These are phyloP conservation scores for Drechslerella stenobrocha DNA, from an alignment of 2,329 filamentous ascomycete species.

Conservation along the genomic window DNA sequence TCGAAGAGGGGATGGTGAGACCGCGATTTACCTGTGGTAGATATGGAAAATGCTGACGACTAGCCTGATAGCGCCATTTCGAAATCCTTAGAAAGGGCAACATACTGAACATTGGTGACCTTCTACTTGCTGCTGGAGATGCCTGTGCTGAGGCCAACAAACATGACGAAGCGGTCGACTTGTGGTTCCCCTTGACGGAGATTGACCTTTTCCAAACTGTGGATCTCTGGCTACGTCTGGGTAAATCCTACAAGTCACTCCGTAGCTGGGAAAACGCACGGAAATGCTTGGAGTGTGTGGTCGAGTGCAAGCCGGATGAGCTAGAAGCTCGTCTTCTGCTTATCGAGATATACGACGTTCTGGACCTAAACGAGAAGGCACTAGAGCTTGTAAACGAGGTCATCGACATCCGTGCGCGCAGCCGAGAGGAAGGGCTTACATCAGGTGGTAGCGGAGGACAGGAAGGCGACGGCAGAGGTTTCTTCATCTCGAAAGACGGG, in stretches of 20 bases:
- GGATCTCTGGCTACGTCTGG: slow-evolving; percentile 62
- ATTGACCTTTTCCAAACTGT: slow-evolving; percentile 61
- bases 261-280: slow-evolving; percentile 57
- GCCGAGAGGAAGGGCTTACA: slow-evolving; percentile 53
- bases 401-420: slow-evolving; percentile 64
- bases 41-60: background rate
- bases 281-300: slow-evolving; percentile 37
- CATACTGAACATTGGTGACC: slow-evolving; percentile 68
- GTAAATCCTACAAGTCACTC: slow-evolving; percentile 69
- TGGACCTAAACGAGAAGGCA: slow-evolving; percentile 73
- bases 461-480: background rate
- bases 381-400: slow-evolving; percentile 76
- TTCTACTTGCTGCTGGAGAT: slow-evolving; percentile 74
- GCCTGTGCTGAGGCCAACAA: slow-evolving; percentile 61
- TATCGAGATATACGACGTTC: slow-evolving; percentile 72
- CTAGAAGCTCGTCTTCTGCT: slow-evolving; percentile 36
- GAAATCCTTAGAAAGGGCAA: slow-evolving; percentile 70
- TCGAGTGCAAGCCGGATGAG: slow-evolving; percentile 38
- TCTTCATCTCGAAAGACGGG: slow-evolving; percentile 26
- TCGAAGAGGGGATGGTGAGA: slow-evolving; percentile 74
- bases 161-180: slow-evolving; percentile 63
- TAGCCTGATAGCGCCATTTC: slow-evolving; percentile 64
- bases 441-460: slow-evolving; percentile 47
- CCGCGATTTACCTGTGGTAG: background rate
- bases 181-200: slow-evolving; percentile 63